Evolutionary conservation across 2,329 filamentous ascomycete species (phyloP).

Genomic region (Nemania sp.): DNA sequence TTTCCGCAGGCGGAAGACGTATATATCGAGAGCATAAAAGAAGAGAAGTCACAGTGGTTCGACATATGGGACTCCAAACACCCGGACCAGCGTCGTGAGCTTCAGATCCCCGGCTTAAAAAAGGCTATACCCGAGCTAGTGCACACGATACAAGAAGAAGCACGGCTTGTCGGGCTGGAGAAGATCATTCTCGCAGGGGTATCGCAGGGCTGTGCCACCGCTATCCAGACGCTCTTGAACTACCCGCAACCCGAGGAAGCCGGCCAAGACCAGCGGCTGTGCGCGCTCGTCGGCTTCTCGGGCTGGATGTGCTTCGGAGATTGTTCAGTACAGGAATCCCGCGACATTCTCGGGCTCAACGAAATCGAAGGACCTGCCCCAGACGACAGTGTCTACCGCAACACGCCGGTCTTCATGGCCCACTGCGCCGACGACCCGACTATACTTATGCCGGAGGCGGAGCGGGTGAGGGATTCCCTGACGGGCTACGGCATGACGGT

Average conservation of each 20-base stretch:
- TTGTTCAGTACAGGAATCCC: slow-evolving; percentile 21
- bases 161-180: slow-evolving; percentile 41
- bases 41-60: slow-evolving; percentile 51
- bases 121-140: slow-evolving; percentile 42
- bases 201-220: slow-evolving; percentile 49
- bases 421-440: slow-evolving; percentile 50
- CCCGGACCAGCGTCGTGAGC: slow-evolving; percentile 45
- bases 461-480: slow-evolving; percentile 42
- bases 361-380: slow-evolving; percentile 10
- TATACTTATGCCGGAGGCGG: slow-evolving; percentile 44
- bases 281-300: slow-evolving; percentile 28
- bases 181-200: slow-evolving; percentile 50
- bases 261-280: slow-evolving; percentile 11
- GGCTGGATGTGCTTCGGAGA: slow-evolving; percentile 31
- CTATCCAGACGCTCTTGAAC: slow-evolving; percentile 32
- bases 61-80: slow-evolving; percentile 49
- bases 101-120: slow-evolving; percentile 46
- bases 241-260: slow-evolving; percentile 9
- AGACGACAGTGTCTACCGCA: slow-evolving; percentile 36
- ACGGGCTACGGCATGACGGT: slow-evolving; percentile 44
- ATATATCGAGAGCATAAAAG: slow-evolving; percentile 33
- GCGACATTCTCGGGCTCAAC: slow-evolving; percentile 39
- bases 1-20: slow-evolving; percentile 49
- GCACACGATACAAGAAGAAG: slow-evolving; percentile 42
- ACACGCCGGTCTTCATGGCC: slow-evolving; percentile 50